A percentile compares a stretch with the other conserved stretches of the same genome.
These are phyloP conservation scores for Ascochyta pisi DNA, from an alignment of 2,329 filamentous ascomycete genomes.

Conservation along the genomic window DNA sequence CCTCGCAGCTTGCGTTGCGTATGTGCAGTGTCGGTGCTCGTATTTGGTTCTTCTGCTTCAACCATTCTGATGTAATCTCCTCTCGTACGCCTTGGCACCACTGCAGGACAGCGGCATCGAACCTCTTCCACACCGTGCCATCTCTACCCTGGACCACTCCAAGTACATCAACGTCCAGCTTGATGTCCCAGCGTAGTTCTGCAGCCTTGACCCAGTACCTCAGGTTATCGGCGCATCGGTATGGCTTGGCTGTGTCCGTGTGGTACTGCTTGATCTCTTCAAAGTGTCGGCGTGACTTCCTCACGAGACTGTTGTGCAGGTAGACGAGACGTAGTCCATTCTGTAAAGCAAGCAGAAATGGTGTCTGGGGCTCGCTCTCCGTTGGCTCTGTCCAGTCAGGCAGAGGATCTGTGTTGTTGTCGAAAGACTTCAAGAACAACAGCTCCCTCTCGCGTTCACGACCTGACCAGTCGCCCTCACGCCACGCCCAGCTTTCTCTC, in stretches of 20 bases:
- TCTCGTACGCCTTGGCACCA: constrained; percentile 86
- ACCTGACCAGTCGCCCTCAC: constrained; percentile 74
- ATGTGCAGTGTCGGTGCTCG: constrained; percentile 50
- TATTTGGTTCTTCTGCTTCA: constrained; percentile 49
- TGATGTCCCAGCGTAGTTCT: constrained; percentile 89
- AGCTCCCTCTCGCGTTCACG: constrained; percentile 79
- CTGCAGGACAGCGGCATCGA: constrained; percentile 80
- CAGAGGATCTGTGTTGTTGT: constrained; percentile 63
- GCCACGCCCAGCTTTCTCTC: constrained; percentile 80
- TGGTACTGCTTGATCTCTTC: constrained; percentile 89
- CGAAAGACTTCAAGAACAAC: constrained; percentile 80
- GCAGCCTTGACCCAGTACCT: constrained; percentile 96
- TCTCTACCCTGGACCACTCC: constrained; percentile 80
- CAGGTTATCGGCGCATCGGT: constrained; percentile 90
- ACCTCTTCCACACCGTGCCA: constrained; percentile 75
- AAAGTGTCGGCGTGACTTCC: constrained; percentile 84
- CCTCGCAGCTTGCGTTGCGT: constrained; percentile 42
- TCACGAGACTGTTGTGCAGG: constrained; percentile 88
- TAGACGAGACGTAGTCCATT: constrained; percentile 83
- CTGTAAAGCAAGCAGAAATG: constrained; percentile 75
- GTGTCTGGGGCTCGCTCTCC: constrained; percentile 66
- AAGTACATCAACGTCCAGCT: constrained; percentile 83
- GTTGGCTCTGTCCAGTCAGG: constrained; percentile 70
- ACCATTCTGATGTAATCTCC: constrained; percentile 80
- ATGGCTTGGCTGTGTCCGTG: constrained; percentile 92